Base-by-base conservation (phyloP, 371 early-diverging fungal species). In the Mucor mucedo region DNA sequence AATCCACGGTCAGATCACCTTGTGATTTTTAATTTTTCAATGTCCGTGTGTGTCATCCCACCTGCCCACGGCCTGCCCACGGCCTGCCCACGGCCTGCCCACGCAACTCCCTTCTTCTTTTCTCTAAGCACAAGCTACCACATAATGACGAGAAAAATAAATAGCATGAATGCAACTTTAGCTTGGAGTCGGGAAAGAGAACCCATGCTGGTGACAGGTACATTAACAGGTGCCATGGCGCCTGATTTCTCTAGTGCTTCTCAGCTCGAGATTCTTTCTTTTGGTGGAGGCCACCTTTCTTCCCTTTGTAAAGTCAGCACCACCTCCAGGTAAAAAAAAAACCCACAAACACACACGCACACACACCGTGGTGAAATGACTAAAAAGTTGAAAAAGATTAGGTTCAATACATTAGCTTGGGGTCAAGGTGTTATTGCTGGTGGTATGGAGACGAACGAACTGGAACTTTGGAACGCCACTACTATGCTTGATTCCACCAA, bases 221-320 rank as follows among this genome's bases (percentile, higher is more conserved):
- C 97, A 16, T 93, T 94, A 39, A 93, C 97, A 3, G 98, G 98
- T 29, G 95, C 98, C 21, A 82, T 97, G 52, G 97, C 97, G 78
- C 96, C 93, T 45, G 89, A 92, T 14, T 97, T 97, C 73, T 91
- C 92, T 59, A 93, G 91, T 73, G 86, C 89, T 39, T 90, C 97
- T 5, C 90, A 90, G 72, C 87, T 98, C 35, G 97, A 97, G 77
- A 76, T 98, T 47, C 95, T 92, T 72, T 83, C 87, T 60, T 85
- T 95, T 21, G 21, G 21, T 21, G 21, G 21, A 21, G 21, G 21
- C 21, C 21, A 21, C 21, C 21, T 21, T 21, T 21, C 21, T 21
- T 21, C 87, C 50, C 77, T 77, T 2, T 89, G 84, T 56, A 79
- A 83, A 53, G 84, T 91, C n/a, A 79, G 70, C 35, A 79, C 83